Conservation (phyloP, 805 yeast species). For the Ogataea thermomethanolica region DNA sequence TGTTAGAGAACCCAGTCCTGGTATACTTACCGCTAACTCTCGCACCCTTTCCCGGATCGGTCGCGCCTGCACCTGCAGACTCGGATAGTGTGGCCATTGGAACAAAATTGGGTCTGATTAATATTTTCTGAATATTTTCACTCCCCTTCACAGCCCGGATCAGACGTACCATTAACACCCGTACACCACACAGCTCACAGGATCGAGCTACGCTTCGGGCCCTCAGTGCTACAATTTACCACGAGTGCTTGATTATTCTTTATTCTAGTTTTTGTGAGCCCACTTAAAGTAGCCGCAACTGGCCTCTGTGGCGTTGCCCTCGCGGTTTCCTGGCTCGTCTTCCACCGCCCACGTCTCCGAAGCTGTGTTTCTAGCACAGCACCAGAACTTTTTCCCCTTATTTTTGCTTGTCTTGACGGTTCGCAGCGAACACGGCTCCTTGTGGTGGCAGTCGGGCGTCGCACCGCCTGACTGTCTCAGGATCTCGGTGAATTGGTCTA, state of each 20-base stretch:
- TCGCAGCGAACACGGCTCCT: conserved; percentile 42
- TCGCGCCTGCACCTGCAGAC: too few relatives aligned
- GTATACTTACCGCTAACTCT: conserved; percentile 31
- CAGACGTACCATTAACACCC: background rate
- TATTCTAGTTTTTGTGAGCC: conserved; percentile 34
- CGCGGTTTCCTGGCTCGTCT: background rate
- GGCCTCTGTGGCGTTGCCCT: conserved; percentile 19
- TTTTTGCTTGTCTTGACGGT: conserved; percentile 43
- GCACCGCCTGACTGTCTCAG: conserved; percentile 15
- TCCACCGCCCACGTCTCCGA: conserved; percentile 23
- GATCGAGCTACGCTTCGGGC: conserved; percentile 1
- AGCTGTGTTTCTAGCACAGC: conserved; percentile 38
- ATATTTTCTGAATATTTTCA: too few relatives aligned
- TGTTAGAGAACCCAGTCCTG: background rate
- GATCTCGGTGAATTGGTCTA: conserved; percentile 21
- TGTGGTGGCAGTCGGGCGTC: conserved; percentile 46
- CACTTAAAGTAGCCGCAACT: conserved; percentile 57
- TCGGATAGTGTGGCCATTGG: too few relatives aligned
- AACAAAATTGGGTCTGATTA: too few relatives aligned
- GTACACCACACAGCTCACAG: background rate
- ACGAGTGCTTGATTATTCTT: too few relatives aligned
- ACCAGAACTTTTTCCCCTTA: conserved; percentile 53
- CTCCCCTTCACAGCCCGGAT: too few relatives aligned
- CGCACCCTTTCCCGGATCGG: conserved; percentile 26
- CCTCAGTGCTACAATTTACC: too few relatives aligned